Base-by-base conservation (phyloP, 2,329 filamentous ascomycete genomes). In the Raffaelea arxii region DNA sequence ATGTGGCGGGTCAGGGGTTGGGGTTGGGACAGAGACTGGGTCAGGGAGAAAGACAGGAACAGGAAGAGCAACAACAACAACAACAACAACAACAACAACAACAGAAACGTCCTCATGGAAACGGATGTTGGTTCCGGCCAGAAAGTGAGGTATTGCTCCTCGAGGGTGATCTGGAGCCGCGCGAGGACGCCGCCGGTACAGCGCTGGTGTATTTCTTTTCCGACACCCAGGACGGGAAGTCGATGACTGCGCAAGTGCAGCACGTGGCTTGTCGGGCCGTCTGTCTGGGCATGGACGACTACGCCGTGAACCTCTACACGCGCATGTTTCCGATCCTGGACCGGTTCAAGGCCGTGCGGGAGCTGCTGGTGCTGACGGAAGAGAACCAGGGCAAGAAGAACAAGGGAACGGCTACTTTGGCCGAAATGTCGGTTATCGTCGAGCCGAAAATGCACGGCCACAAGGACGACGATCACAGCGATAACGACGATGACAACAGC, bases 351-450 rank as follows among this genome's bases (percentile, higher is more conserved):
- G 16, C 9, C 27, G 27, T 32, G 27, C 9, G 16, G 27, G 10
- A 32, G 27, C 27, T 32, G 27, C 10, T 32, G 27, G 27, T 32
- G 27, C 27, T 32, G 27, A 32, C 27, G 27, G 32, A 36, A 18
- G 43, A 4, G n/a, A 6, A 40, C 37, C 12, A 40, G 18, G 37
- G 5, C 6, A 36, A 12, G 6, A 36, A 36, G 32, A 18, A 6
- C 16, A 36, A 16, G 32, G 14, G 32, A 6, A 9, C 32, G 10
- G 38, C 38, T 41, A 37, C 25, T 12, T 40, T 43, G 39, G 38
- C 32, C 30, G 40, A 62, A 10, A 59, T 68, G 2, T 59, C 59
- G 24, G 63, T 66, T 14, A 23, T 23, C 38, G 21, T 16, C 19
- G 38, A 40, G 14, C n/a, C n/a, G n/a, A n/a, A n/a, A n/a, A n/a